A percentile compares a stretch with the other conserved stretches of the same genome.
Conservation (phyloP, 2,329 filamentous ascomycete species). For the Rhinocladiella similis region DNA sequence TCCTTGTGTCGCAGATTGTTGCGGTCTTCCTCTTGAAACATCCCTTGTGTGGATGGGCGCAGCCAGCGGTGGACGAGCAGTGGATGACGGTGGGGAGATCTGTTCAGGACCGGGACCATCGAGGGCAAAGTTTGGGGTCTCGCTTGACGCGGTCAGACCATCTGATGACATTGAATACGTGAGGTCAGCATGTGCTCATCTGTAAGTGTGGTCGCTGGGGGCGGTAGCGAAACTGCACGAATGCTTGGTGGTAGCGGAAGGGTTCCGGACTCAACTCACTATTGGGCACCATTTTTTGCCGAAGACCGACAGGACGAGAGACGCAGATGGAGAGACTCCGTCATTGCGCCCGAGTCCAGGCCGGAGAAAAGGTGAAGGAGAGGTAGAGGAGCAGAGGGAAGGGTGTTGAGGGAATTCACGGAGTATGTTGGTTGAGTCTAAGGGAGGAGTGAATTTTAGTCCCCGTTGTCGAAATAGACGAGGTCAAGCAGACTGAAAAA, state of each 20-base stretch:
- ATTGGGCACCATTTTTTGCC: slow-evolving; percentile 30
- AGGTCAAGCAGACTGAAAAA: not conserved
- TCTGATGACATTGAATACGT: slow-evolving; percentile 22
- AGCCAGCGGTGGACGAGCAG: slow-evolving; percentile 34
- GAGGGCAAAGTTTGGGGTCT: slow-evolving; percentile 15
- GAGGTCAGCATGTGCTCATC: slow-evolving; percentile 13
- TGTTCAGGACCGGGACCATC: slow-evolving; percentile 27
- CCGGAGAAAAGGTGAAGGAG: not conserved
- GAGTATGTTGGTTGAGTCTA: not conserved
- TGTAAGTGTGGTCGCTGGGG: not conserved
- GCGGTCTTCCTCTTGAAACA: slow-evolving; percentile 43
- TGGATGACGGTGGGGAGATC: slow-evolving; percentile 13
- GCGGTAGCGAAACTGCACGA: not conserved
- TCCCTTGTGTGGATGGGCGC: slow-evolving; percentile 44
- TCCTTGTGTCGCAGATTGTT: slow-evolving; percentile 14
- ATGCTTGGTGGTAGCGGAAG: slow-evolving; percentile 13
- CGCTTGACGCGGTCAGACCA: slow-evolving; percentile 21
- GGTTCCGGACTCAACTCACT: slow-evolving; percentile 24
- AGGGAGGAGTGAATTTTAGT: slow-evolving; percentile 9
- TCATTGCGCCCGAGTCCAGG: slow-evolving; percentile 17
- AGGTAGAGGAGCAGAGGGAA: not conserved
- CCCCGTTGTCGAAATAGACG: slow-evolving; percentile 2
- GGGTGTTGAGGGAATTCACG: not conserved
- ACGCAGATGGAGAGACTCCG: slow-evolving; percentile 17
- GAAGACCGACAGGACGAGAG: slow-evolving; percentile 17